A percentile compares a stretch with the other conserved stretches of the same genome.
Evolutionary conservation across 352 stramenopile species (phyloP).

Genomic region (Phytophthora hibernalis): DNA sequence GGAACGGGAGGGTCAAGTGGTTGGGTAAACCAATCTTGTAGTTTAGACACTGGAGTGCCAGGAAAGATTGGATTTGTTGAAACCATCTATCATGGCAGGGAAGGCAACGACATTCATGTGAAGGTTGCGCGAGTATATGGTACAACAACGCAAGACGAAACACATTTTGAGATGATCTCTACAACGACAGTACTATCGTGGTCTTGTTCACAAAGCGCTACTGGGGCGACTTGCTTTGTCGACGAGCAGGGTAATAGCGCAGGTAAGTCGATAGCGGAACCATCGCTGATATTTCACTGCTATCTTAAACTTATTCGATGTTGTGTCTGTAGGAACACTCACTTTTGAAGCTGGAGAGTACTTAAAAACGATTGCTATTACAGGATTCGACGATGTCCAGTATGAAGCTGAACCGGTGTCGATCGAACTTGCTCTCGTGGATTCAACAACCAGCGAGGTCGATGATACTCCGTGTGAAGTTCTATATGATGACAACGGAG

Average conservation of each 20-base stretch:
- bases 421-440: conserved; percentile 32
- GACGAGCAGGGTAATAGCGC: conserved; percentile 20
- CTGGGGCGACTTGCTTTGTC: conserved; percentile 21
- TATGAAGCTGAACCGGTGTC: conserved; percentile 35
- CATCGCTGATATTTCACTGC: background rate
- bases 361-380: conserved; percentile 37
- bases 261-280: conserved; percentile 20
- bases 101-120: conserved; percentile 28
- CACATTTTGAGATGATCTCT: conserved; percentile 30
- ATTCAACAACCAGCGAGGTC: conserved; percentile 27
- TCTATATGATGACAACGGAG: conserved; percentile 42
- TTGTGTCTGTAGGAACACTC: conserved; percentile 17
- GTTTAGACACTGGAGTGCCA: conserved; percentile 26
- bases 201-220: conserved; percentile 10
- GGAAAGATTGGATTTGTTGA: conserved; percentile 30
- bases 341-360: conserved; percentile 36
- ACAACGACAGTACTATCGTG: conserved; percentile 1
- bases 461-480: conserved; percentile 22
- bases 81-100: conserved; percentile 11
- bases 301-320: background rate
- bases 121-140: conserved; percentile 39
- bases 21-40: conserved; percentile 38
- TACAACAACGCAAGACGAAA: conserved; percentile 19
- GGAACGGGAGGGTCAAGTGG: conserved; percentile 36
- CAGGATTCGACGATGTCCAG: conserved; percentile 31